These are phyloP conservation scores for Aspergillus calidoustus DNA, from an alignment of 2,329 filamentous ascomycete species.

Conservation along the genomic window DNA sequence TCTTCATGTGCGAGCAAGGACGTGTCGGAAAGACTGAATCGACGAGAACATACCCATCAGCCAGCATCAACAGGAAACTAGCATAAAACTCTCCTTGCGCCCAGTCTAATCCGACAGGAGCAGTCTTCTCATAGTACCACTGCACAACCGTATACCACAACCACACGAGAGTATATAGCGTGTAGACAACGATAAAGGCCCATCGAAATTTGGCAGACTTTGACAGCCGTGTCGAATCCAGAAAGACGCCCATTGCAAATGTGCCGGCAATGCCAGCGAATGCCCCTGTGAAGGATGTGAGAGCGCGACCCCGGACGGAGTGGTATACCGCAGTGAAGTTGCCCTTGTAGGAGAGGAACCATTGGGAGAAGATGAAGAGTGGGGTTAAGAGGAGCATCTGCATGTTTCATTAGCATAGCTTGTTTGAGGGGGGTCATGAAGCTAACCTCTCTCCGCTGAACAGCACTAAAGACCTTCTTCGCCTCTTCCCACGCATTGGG, in stretches of 20 bases:
- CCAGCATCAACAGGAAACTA: slow-evolving; percentile 20
- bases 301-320: slow-evolving; percentile 47
- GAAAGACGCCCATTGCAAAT: background rate
- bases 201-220: slow-evolving; percentile 34
- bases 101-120: slow-evolving; percentile 51
- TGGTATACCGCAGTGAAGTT: slow-evolving; percentile 51
- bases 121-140: slow-evolving; percentile 50
- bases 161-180: slow-evolving; percentile 51
- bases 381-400: slow-evolving; percentile 45
- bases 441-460: background rate
- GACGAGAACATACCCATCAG: background rate
- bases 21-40: background rate
- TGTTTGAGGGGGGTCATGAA: background rate
- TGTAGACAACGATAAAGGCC: slow-evolving; percentile 42
- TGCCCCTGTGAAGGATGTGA: slow-evolving; percentile 43
- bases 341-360: slow-evolving; percentile 48
- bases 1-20: background rate
- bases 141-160: slow-evolving; percentile 56
- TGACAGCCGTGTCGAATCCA: background rate
- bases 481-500: slow-evolving; percentile 38
- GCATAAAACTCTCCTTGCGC: slow-evolving; percentile 5
- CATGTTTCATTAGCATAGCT: slow-evolving; percentile 26
- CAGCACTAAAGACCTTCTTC: slow-evolving; percentile 6
- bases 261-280: slow-evolving; percentile 47
- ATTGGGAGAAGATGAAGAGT: slow-evolving; percentile 38